Base-by-base conservation (phyloP, 768 basidiomycete genomes). In the Hemileccinum rubropunctum region DNA sequence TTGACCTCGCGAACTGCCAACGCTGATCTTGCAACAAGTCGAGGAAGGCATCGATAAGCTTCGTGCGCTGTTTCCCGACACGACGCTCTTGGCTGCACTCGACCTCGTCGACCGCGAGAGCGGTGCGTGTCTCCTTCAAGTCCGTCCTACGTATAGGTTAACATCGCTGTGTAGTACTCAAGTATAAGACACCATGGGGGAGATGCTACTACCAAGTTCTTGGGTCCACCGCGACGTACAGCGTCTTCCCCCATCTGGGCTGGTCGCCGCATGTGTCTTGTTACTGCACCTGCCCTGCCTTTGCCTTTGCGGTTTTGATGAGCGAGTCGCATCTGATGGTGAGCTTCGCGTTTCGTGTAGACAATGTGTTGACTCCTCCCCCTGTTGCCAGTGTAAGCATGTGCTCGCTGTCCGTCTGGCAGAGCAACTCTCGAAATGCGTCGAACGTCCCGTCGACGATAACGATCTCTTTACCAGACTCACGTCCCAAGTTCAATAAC, bases 211-310 rank as follows among this genome's bases (percentile, higher is more conserved):
- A 83, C 61, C 76, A 88, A 64, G 84, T 92, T 15, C 62, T 83
- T 5, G 85, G 88, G 13, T 81, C 85, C 3, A 81, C 76, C 8
- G 77, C 76, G 27, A 82, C 76, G 6, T 86, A 89, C 61, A 70
- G 72, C 27, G 82, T 91, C 48, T 72, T 73, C 45, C 70, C 73
- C 33, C 70, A 75, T 38, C 70, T 85, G 18, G 71, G 74, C 53
- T 69, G 76, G 42, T 61, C 73, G 11, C 59, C 66, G 18, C 67
- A 71, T 4, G 54, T 59, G 30, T 72, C 78, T 11, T 76, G 76
- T 52, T 89, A 83, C 53, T 91, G 90, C 64, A 78, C 83, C 13
- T 92, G 89, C 58, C 84, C 87, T 3, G 81, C 90, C 0, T 91
- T 88, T 59, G 66, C 79, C 4, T 82, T 79, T 50, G 74, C 79